These are phyloP conservation scores for Saturnispora ahearnii DNA, from an alignment of 805 yeast species.

Conservation along the genomic window DNA sequence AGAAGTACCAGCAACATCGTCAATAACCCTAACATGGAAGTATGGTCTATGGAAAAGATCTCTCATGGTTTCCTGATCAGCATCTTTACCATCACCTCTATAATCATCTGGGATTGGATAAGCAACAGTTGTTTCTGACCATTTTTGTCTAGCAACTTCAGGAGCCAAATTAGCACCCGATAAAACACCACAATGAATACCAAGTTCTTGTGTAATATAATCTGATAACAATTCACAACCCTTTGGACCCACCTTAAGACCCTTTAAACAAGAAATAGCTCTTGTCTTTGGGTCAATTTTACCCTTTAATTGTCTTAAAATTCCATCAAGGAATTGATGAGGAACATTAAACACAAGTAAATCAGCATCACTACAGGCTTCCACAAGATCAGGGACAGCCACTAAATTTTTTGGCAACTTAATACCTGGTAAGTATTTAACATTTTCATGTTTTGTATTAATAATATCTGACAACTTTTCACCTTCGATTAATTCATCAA, in stretches of 20 bases:
- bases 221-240: conserved; percentile 81
- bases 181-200: conserved; percentile 89
- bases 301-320: conserved; percentile 70
- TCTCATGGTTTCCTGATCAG: conserved; percentile 63
- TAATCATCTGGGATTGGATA: conserved; percentile 67
- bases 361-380: conserved; percentile 75
- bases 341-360: conserved; percentile 90
- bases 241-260: conserved; percentile 76
- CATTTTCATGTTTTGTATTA: conserved; percentile 86
- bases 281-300: conserved; percentile 60
- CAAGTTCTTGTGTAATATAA: conserved; percentile 69
- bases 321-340: conserved; percentile 83
- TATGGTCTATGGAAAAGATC: conserved; percentile 93
- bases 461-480: conserved; percentile 80
- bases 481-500: conserved; percentile 75
- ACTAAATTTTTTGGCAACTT: conserved; percentile 75
- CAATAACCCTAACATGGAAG: conserved; percentile 90
- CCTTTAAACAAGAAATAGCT: conserved; percentile 94
- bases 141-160: conserved; percentile 89
- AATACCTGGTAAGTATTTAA: conserved; percentile 86
- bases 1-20: conserved; percentile 93
- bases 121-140: conserved; percentile 98
- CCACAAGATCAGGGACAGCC: conserved; percentile 78
- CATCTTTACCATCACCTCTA: conserved; percentile 58
- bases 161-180: conserved; percentile 97